Conservation (phyloP, 2,329 filamentous ascomycete genomes). For the Aspergillus amoenus region DNA sequence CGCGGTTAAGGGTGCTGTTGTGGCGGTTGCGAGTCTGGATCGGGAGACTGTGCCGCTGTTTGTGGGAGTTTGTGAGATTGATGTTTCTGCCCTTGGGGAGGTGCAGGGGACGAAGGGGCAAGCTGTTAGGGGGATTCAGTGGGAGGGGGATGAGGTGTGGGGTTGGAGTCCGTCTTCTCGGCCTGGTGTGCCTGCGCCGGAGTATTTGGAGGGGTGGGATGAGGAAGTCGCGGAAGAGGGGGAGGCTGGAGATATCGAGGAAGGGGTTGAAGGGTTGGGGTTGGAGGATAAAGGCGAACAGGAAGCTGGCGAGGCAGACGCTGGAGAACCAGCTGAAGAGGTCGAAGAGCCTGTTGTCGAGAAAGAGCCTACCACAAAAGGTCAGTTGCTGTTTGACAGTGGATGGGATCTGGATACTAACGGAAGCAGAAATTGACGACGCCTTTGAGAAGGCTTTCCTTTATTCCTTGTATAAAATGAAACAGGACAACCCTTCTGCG, state of each 20-base stretch:
- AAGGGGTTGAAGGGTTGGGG: conserved; percentile 42
- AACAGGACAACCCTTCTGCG: conserved; percentile 53
- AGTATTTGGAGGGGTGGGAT: conserved; percentile 54
- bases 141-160: conserved; percentile 70
- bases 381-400: conserved; percentile 32
- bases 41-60: conserved; percentile 61
- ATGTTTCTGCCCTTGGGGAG: conserved; percentile 54
- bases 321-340: conserved; percentile 19
- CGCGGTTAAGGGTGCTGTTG: conserved; percentile 60
- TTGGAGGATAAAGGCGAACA: conserved; percentile 31
- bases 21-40: conserved; percentile 62
- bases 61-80: conserved; percentile 65
- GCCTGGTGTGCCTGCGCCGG: conserved; percentile 54
- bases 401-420: conserved; percentile 9
- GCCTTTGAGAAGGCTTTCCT: conserved; percentile 65
- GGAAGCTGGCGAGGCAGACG: conserved; percentile 9
- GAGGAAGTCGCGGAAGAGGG: conserved; percentile 28
- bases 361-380: conserved; percentile 57
- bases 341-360: conserved; percentile 35
- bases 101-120: conserved; percentile 63
- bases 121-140: conserved; percentile 65
- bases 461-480: conserved; percentile 61
- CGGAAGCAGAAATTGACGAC: conserved; percentile 62
- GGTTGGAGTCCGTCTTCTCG: conserved; percentile 57
- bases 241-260: conserved; percentile 43